Evolutionary conservation across 495 filamentous ascomycete genomes (phyloP).

Genomic region (Evernia prunastri): DNA sequence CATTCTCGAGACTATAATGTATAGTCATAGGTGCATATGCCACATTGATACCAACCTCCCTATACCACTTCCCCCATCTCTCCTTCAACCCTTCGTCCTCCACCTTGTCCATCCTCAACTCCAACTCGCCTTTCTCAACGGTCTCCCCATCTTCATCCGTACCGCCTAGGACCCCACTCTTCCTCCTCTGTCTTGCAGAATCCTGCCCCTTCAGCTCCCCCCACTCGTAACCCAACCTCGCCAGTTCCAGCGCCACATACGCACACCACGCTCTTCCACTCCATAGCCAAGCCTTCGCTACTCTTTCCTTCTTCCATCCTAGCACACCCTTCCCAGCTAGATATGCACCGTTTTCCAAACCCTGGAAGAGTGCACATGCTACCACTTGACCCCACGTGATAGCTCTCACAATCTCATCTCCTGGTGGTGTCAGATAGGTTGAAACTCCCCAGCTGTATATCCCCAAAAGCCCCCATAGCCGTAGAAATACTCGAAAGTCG

Average conservation of each 20-base stretch:
- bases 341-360: slow-evolving; percentile 78
- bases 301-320: slow-evolving; percentile 45
- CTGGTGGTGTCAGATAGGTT: slow-evolving; percentile 45
- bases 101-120: slow-evolving; percentile 32
- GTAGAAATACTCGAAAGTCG: slow-evolving; percentile 64
- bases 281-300: slow-evolving; percentile 59
- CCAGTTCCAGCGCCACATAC: slow-evolving; percentile 71
- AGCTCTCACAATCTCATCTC: slow-evolving; percentile 38
- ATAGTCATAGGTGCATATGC: slow-evolving; percentile 58
- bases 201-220: slow-evolving; percentile 34
- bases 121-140: slow-evolving; percentile 41
- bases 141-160: slow-evolving; percentile 49
- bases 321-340: slow-evolving; percentile 65
- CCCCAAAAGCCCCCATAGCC: slow-evolving; percentile 71
- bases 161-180: too few species aligned
- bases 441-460: slow-evolving; percentile 68
- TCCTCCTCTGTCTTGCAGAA: slow-evolving; percentile 24
- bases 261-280: slow-evolving; percentile 72
- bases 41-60: slow-evolving; percentile 36
- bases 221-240: slow-evolving; percentile 50
- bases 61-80: slow-evolving; percentile 17
- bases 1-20: slow-evolving; percentile 76
- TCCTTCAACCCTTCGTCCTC: slow-evolving; percentile 51
- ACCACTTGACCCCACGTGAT: slow-evolving; percentile 63
- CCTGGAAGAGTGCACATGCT: slow-evolving; percentile 62